Evolutionary conservation across 2,329 filamentous ascomycete genomes (phyloP), one percentile per base, ranked within the genome.

Genomic region (Alternaria sp.): DNA sequence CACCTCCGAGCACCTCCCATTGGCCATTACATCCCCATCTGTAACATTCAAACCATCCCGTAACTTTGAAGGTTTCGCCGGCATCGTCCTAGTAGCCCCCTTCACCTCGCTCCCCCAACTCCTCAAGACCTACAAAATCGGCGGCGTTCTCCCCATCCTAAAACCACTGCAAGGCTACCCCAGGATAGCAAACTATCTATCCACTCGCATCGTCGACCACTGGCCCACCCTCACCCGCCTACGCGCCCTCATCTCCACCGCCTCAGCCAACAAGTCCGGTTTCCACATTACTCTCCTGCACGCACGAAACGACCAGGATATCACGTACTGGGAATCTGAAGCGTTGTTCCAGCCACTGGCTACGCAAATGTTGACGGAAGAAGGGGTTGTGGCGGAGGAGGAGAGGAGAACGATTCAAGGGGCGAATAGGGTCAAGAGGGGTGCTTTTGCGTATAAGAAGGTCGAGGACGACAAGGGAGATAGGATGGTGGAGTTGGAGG

Each of bases 241-340:
- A 10, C 82, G 83, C 57, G 87, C 85, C 49, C 80, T 88, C 26
- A 28, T 65, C 25, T 47, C 59, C 17, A 26, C 60, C 3, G 49
- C 57, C 12, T 26, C 44, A 12, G 49, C 40, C n/a, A 53, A 40
- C 44, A 45, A 54, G 12, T 19, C 32, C 6, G 49, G 50, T 1
- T 57, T 70, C 0, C 57, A 63, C 15, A 59, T 96, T 10, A 85
- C 89, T 21, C 81, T 97, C 45, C 81, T 98, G 3, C 95, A 97
- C 72, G 92, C 93, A 15, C 85, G 86, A 57, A 88, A 97, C 73
- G 95, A 98, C 76, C 82, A 83, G 62, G 93, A 97, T 70, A 97
- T 98, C 63, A 89, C 92, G 0, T 95, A 88, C 81, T 85, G 82
- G 1, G 89, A 93, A 73, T 88, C 89, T 28, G 70, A 77, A 46